Base-by-base conservation (phyloP, 2,329 filamentous ascomycete genomes). In the Trichocomaceae sp. region DNA sequence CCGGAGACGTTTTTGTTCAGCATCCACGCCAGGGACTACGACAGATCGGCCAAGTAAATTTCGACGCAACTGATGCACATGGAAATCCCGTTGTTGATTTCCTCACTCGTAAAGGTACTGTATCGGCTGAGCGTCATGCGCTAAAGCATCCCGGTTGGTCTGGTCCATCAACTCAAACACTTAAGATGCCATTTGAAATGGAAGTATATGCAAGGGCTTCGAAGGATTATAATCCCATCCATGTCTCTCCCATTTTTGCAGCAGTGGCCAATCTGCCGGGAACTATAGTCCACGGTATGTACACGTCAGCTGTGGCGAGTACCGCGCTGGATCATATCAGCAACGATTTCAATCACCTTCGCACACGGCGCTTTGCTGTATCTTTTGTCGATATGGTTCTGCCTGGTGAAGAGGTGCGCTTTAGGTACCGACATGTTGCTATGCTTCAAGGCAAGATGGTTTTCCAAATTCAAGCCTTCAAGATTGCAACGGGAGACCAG, bases 361-460 rank as follows among this genome's bases (percentile, higher is more conserved):
- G 93, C 65, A 91, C 99, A 50, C 86, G 92, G 66, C 96, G 92
- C 75, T 99, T 96, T 83, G 90, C 96, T 66, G 92, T 90, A 58
- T 92, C 87, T 17, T 82, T 99, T 49, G 91, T 96, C 15, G 93
- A 93, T 61, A 99, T 99, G 93, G 93, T 99, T 9, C 79, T 97
- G 58, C 93, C 93, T 52, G 95, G 97, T 63, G 93, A 99, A 67
- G 87, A 92, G 60, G 87, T 99, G 59, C 83, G 93, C 62, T 91
- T 97, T 65, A 95, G 90, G 76, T 82, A 99, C 49, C 89, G 96
- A 76, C 93, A 99, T 68, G 86, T 95, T 22, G 93, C 92, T 66
- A 99, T 99, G 93, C 87, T 97, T 57, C 86, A 89, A 66, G 93
- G 93, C 66, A 90, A 93, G 72, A 99, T 97, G 83, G 96, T 97